Evolutionary conservation across 2,329 filamentous ascomycete species (phyloP).

Genomic region (Chaetomiaceae sp.): DNA sequence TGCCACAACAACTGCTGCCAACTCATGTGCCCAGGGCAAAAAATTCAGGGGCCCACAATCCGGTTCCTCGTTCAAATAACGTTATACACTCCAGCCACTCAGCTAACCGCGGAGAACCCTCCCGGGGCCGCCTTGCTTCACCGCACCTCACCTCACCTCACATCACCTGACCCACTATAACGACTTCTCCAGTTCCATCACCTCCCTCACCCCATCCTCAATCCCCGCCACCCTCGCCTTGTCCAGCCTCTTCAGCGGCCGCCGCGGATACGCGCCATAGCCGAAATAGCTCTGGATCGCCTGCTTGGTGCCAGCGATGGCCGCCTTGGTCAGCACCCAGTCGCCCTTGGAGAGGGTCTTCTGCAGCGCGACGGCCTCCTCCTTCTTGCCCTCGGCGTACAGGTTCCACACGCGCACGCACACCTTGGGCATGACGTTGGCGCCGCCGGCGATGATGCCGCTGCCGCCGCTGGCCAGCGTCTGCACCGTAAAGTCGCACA

Average conservation of each 20-base stretch:
- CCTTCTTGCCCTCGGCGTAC: slow-evolving; percentile 65
- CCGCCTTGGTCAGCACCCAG: slow-evolving; percentile 77
- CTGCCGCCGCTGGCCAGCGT: slow-evolving; percentile 73
- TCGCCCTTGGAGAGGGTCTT: slow-evolving; percentile 73
- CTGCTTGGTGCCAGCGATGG: slow-evolving; percentile 81
- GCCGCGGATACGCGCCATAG: slow-evolving; percentile 72
- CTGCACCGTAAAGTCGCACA: slow-evolving; percentile 83
- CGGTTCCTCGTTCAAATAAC: no score
- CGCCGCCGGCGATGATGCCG: slow-evolving; percentile 80
- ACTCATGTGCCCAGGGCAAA: no score
- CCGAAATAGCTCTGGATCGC: slow-evolving; percentile 77
- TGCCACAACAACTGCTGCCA: no score
- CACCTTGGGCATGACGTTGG: slow-evolving; percentile 79
- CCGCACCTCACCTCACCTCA: not conserved
- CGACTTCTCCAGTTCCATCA: slow-evolving; percentile 61
- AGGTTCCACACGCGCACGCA: slow-evolving; percentile 76
- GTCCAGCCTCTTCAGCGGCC: slow-evolving; percentile 64
- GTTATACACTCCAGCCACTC: no score
- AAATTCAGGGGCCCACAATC: no score
- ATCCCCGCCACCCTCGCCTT: slow-evolving; percentile 51
- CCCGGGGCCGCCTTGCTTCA: not conserved
- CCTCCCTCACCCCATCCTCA: slow-evolving; percentile 55
- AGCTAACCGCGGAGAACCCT: no score
- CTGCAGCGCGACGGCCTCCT: slow-evolving; percentile 72
- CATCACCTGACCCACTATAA: slow-evolving; percentile 39